These are phyloP conservation scores for Periconia macrospinosa DNA, from an alignment of 2,329 filamentous ascomycete genomes.

Conservation along the genomic window DNA sequence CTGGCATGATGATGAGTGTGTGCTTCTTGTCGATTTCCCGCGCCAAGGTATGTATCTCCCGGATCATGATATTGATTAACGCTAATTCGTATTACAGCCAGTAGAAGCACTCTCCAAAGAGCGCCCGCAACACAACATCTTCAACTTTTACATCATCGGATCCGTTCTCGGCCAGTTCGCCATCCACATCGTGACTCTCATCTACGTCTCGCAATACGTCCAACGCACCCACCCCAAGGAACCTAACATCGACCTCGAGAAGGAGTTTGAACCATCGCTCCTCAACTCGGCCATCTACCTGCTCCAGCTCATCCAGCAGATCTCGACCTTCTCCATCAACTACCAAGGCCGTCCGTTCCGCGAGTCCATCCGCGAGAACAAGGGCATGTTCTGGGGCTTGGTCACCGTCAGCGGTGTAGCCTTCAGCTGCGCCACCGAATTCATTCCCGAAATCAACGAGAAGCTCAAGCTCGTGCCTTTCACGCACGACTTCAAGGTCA, in stretches of 20 bases:
- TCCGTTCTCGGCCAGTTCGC: constrained; percentile 97
- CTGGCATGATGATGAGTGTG: constrained; percentile 99
- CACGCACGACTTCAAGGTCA: constrained; percentile 81
- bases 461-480: constrained; percentile 93
- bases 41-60: constrained; percentile 65
- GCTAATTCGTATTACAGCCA: constrained; percentile 51
- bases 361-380: constrained; percentile 92
- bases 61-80: constrained; percentile 25
- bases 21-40: constrained; percentile 99
- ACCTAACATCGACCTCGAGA: constrained; percentile 81
- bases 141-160: constrained; percentile 98
- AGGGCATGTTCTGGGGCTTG: constrained; percentile 97
- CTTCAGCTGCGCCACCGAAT: constrained; percentile 92
- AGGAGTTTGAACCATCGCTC: constrained; percentile 89
- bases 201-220: constrained; percentile 90
- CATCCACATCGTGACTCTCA: constrained; percentile 88
- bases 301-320: constrained; percentile 96
- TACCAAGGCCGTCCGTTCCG: constrained; percentile 98
- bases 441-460: constrained; percentile 92
- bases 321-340: constrained; percentile 98
- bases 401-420: constrained; percentile 86
- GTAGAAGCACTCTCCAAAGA: constrained; percentile 96
- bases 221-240: constrained; percentile 75
- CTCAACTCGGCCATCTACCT: constrained; percentile 98
- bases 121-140: constrained; percentile 96